phyloP scores from a whole-genome alignment of 208 protist species.

The Acanthamoeba royreba region DNA sequence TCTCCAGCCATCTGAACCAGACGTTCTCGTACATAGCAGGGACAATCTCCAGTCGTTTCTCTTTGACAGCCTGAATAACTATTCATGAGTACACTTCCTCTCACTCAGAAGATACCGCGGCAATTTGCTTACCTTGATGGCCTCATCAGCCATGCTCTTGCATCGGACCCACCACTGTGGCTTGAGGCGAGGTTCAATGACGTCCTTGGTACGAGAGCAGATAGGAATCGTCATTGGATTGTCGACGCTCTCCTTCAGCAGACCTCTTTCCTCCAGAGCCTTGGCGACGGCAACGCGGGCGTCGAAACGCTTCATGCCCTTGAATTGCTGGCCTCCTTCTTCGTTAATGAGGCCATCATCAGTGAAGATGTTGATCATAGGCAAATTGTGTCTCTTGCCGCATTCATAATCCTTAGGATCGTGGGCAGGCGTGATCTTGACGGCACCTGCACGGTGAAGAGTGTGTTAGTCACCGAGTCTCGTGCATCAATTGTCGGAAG shows the following conservation, averaged over 20 bases:
- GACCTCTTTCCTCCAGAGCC: slow-evolving; percentile 83
- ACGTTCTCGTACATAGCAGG: slow-evolving; percentile 54
- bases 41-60: slow-evolving; percentile 64
- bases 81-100: no score
- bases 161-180: slow-evolving; percentile 99
- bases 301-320: slow-evolving; percentile 96
- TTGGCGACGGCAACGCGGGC: slow-evolving; percentile 90
- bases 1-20: slow-evolving; percentile 76
- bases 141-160: slow-evolving; percentile 69
- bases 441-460: slow-evolving; percentile 44
- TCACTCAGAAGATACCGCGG: no score
- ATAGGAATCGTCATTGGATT: slow-evolving; percentile 79
- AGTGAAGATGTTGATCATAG: slow-evolving; percentile 93
- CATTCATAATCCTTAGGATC: slow-evolving; percentile 99
- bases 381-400: slow-evolving; percentile 95
- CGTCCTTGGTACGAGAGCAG: slow-evolving; percentile 73
- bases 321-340: slow-evolving; percentile 83
- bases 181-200: slow-evolving; percentile 91
- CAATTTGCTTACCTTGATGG: slow-evolving; percentile 38
- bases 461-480: background rate
- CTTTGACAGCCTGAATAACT: slow-evolving; percentile 18
- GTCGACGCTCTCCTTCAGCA: slow-evolving; percentile 51
- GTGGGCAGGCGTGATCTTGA: slow-evolving; percentile 98
- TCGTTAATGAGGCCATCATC: slow-evolving; percentile 92
- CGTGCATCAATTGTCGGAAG: background rate